Evolutionary conservation across 2,329 filamentous ascomycete species (phyloP).

Genomic region (Verticillium tricorpus): DNA sequence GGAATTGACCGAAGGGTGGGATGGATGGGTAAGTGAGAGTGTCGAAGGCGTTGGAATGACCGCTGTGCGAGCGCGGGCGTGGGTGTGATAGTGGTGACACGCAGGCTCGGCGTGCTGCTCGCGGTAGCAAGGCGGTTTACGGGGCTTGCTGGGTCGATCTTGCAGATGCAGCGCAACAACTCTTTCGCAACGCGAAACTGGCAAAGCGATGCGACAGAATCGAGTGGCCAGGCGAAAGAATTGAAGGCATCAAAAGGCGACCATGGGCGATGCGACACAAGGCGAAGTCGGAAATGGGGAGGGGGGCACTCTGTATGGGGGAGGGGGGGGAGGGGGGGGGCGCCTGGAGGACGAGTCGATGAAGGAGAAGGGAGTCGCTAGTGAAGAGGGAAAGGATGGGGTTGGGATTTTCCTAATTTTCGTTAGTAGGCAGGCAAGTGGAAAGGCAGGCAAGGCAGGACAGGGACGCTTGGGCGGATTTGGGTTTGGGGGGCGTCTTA

Average conservation of each 20-base stretch:
- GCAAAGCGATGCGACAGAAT: slow-evolving; percentile 7
- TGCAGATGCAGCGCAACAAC: neutral
- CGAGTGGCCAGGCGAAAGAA: slow-evolving; percentile 6
- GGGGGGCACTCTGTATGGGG: slow-evolving; percentile 3
- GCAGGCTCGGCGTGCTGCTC: neutral
- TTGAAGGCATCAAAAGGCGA: slow-evolving; percentile 12
- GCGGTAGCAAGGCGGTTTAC: neutral
- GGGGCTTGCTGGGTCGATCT: slow-evolving; percentile 5
- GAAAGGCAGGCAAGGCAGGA: slow-evolving; percentile 5
- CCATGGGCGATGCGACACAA: slow-evolving; percentile 5
- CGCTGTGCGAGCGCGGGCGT: slow-evolving; percentile 1
- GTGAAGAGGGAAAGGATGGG: slow-evolving; percentile 16
- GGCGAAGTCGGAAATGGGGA: slow-evolving; percentile 8
- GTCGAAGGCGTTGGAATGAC: slow-evolving; percentile 1
- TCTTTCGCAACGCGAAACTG: neutral
- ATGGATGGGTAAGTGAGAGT: neutral
- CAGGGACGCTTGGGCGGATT: slow-evolving; percentile 13
- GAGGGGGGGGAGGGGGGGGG: slow-evolving; percentile 3
- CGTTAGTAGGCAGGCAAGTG: slow-evolving; percentile 10
- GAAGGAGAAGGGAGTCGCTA: slow-evolving; percentile 7
- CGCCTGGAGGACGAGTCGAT: slow-evolving; percentile 10
- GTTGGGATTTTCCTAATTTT: slow-evolving; percentile 20
- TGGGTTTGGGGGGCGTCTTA: slow-evolving; percentile 6
- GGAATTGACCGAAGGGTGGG: neutral
- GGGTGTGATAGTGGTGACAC: slow-evolving; percentile 4